Conservation (phyloP, 805 yeast species). For the Saccharomycopsis vini region DNA sequence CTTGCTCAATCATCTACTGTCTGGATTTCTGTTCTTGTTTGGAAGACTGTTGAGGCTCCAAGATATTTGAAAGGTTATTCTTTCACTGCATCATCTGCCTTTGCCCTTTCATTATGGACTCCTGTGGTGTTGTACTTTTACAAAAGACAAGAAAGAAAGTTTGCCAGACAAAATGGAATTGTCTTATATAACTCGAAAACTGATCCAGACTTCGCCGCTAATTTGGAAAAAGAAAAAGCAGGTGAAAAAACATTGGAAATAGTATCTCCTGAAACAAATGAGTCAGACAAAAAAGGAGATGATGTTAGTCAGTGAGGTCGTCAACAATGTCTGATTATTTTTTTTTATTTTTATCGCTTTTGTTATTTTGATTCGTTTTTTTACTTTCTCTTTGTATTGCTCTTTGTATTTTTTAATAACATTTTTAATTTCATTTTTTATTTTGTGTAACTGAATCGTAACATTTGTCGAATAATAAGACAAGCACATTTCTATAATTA, state of each 20-base stretch:
- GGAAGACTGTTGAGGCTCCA: conserved; percentile 47
- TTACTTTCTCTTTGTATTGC: too few species aligned
- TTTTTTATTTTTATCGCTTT: too few species aligned
- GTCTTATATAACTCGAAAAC: conserved; percentile 9
- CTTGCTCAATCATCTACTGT: conserved; percentile 35
- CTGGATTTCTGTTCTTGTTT: conserved; percentile 27
- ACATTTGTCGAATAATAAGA: too few species aligned
- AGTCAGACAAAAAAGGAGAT: neutral
- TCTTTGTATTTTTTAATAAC: too few species aligned
- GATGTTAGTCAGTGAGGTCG: too few species aligned
- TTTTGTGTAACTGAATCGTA: too few species aligned
- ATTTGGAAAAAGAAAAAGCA: conserved; percentile 1
- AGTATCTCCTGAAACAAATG: neutral
- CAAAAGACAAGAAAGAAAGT: conserved; percentile 31
- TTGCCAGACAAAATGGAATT: conserved; percentile 32
- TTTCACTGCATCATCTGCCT: conserved; percentile 35
- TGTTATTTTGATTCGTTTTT: too few species aligned
- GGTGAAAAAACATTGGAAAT: neutral
- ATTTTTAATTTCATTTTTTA: too few species aligned
- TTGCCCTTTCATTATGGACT: conserved; percentile 24
- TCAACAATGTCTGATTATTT: too few species aligned
- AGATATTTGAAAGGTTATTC: conserved; percentile 29
- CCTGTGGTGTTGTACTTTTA: conserved; percentile 29
- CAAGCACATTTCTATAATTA: too few species aligned
- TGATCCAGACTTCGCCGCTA: conserved; percentile 8